Evolutionary conservation across 108 stramenopile genomes (phyloP), one percentile per base, ranked within the genome.

Genomic region (Stephanodiscus minutulus): DNA sequence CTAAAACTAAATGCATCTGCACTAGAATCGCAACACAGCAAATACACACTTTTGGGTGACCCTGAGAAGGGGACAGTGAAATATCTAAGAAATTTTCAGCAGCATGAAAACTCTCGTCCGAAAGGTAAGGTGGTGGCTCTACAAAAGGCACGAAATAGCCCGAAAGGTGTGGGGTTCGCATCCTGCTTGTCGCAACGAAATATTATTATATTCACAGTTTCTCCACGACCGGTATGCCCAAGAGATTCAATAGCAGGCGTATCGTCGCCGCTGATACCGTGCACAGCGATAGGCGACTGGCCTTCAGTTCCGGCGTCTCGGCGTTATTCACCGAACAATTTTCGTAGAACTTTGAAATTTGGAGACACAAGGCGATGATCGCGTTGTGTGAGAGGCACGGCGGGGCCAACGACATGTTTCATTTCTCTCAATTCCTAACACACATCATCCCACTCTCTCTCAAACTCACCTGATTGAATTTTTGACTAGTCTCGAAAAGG

Each of bases 141-240:
- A n/a, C n/a, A 39, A 7, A 39, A 39, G 5, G 39, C 7, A 39
- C 8, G 7, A 39, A 39, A 39, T 3, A 39, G 43, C 15, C 43
- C 12, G 11, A 17, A 44, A 44, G 43, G 15, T 13, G n/a, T n/a
- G n/a, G 15, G 13, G 43, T 15, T 44, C 52, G 25, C 35, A 61
- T 12, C 28, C n/a, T n/a, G n/a, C n/a, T n/a, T 44, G 43, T 15
- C 1, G 15, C 12, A 15, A 15, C 15, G 15, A 44, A 3, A 44
- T 15, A 44, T 15, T 15, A 44, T 15, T 3, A 44, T 44, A 13
- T 13, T 65, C 89, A 99, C 18, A 99, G 82, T 52, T 86, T 82
- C 62, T 98, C 95, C 5, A 98, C 87, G 24, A 93, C 85, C 43
- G 88, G 74, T 37, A 99, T 97, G 11, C 99, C 99, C 22, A 99